Evolutionary conservation across 768 basidiomycete species (phyloP).

Genomic region (Collybia sordida): DNA sequence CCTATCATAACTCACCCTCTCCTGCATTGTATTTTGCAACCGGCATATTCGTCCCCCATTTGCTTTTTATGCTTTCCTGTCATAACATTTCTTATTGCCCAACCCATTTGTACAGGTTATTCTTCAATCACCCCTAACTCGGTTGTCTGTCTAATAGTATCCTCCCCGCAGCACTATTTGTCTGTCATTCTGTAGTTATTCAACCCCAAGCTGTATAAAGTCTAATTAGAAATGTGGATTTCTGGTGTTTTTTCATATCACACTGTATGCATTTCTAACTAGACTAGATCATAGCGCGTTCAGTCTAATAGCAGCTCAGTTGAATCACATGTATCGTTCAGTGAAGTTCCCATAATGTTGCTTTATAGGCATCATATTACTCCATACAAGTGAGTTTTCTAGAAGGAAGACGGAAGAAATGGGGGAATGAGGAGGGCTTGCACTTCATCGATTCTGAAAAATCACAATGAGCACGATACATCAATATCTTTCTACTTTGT

Average conservation of each 20-base stretch:
- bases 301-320: no score
- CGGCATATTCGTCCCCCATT: constrained; percentile 59
- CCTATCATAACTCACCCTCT: constrained; percentile 42
- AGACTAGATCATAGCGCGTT: neutral
- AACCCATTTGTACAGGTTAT: constrained; percentile 63
- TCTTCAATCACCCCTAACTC: constrained; percentile 47
- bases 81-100: constrained; percentile 38
- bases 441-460: constrained; percentile 44
- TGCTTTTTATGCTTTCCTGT: constrained; percentile 50
- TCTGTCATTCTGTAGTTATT: constrained; percentile 75
- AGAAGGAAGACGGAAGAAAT: neutral
- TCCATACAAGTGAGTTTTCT: constrained; percentile 15
- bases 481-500: neutral
- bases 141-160: constrained; percentile 72
- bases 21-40: constrained; percentile 71
- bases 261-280: neutral
- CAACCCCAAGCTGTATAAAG: constrained; percentile 54
- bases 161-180: constrained; percentile 59
- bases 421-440: neutral
- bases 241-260: neutral
- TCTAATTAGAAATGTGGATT: constrained; percentile 38
- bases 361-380: constrained; percentile 10
- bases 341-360: neutral
- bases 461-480: neutral
- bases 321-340: no score